Evolutionary conservation across 2,329 filamentous ascomycete genomes (phyloP), one percentile per base, ranked within the genome.

Genomic region (Fusarium tjaetaba): DNA sequence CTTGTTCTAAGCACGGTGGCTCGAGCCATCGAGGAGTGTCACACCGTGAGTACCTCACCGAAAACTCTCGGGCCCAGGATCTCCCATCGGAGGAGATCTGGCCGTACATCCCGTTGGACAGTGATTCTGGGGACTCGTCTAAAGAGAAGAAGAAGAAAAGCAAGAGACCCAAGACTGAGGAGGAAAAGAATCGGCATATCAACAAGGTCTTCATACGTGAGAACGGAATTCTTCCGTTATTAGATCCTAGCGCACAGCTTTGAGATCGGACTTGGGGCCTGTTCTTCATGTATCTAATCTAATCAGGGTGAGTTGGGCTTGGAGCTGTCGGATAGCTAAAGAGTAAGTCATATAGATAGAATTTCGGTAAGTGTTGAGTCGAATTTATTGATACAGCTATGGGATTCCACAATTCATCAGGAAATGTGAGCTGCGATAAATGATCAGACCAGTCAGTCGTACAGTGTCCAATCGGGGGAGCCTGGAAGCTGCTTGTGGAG

Each of bases 131-230:
- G 16, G 8, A 4, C 4, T 14, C 24, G 18, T 22, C 20, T 6
- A 46, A 22, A 46, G 4, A 15, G 13, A 22, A 18, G 45, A 38
- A 13, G 4, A 34, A 16, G 1, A 63, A 26, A 26, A 3, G 6
- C 1, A 69, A 24, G 22, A 70, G 9, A 16, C 34, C 39, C 3
- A 65, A 52, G 16, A 70, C 58, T 3, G 65, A 58, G 18, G 59
- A 52, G 24, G 51, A 70, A 18, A 36, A 70, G n/a, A 53, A 70
- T 8, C 36, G 39, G 2, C 51, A 70, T 6, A 70, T 70, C 13
- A 70, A 70, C 24, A 70, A 58, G 36, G 58, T 65, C 1, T 34
- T 70, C 20, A 42, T 70, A 1, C 39, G 65, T 2, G 39, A 70
- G 20, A 48, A 24, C 9, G 22, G 32, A 5, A 11, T 22, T 20